Conservation (phyloP, 192 early-diverging fungal genomes). For the Backusella westeae region DNA sequence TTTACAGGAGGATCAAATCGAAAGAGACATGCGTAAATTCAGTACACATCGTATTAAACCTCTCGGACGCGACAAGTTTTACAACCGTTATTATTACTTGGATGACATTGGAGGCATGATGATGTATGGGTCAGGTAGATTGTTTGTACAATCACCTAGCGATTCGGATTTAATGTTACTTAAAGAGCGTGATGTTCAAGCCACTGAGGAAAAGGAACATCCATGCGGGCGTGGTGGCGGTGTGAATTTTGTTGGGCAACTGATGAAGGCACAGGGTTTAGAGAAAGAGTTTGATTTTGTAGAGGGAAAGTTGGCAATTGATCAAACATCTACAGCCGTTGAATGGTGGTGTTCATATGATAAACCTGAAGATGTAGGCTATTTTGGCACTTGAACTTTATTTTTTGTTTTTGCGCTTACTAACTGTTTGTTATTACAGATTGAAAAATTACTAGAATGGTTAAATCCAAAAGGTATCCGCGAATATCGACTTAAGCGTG, state of each 20-base stretch:
- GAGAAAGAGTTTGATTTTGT: slow-evolving; percentile 21
- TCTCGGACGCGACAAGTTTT: slow-evolving; percentile 83
- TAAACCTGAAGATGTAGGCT: slow-evolving; percentile 30
- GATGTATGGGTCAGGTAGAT: slow-evolving; percentile 50
- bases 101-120: slow-evolving; percentile 70
- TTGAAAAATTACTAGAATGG: slow-evolving; percentile 71
- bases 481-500: slow-evolving; percentile 60
- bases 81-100: slow-evolving; percentile 89
- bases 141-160: slow-evolving; percentile 59
- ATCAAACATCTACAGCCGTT: not conserved
- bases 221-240: slow-evolving; percentile 34
- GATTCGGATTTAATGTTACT: slow-evolving; percentile 51
- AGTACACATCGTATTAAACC: slow-evolving; percentile 68
- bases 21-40: slow-evolving; percentile 63
- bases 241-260: slow-evolving; percentile 19
- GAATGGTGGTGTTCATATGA: slow-evolving; percentile 35
- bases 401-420: slow-evolving; percentile 32
- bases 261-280: slow-evolving; percentile 24
- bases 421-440: slow-evolving; percentile 45
- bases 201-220: not conserved
- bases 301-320: not conserved
- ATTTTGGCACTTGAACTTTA: slow-evolving; percentile 17
- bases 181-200: slow-evolving; percentile 30
- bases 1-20: slow-evolving; percentile 62
- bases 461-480: slow-evolving; percentile 76